Evolutionary conservation across 805 yeast species (phyloP).

Genomic region (Candida sakaeoensis): DNA sequence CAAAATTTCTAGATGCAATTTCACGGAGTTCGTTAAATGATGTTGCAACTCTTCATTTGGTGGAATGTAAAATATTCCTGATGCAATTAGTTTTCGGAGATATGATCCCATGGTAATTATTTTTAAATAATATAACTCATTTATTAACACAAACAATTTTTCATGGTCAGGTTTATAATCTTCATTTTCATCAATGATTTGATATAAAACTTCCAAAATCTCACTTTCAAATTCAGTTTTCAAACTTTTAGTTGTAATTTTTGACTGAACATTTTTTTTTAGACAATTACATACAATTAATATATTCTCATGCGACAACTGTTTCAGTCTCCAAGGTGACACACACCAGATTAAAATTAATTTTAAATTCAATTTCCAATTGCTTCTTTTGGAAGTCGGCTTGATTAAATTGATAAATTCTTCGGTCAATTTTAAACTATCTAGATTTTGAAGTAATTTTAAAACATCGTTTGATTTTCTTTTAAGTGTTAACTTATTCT

Average conservation of each 20-base stretch:
- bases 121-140: slow-evolving; percentile 47
- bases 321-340: slow-evolving; percentile 31
- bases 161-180: slow-evolving; percentile 15
- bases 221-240: slow-evolving; percentile 44
- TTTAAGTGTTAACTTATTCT: slow-evolving; percentile 13
- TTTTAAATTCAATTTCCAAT: slow-evolving; percentile 35
- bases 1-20: slow-evolving; percentile 52
- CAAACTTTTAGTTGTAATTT: slow-evolving; percentile 20
- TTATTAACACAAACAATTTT: slow-evolving; percentile 44
- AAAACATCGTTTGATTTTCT: slow-evolving; percentile 27
- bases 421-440: slow-evolving; percentile 26
- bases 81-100: slow-evolving; percentile 75
- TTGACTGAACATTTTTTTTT: slow-evolving; percentile 35
- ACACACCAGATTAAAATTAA: slow-evolving; percentile 39
- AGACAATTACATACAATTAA: slow-evolving; percentile 43
- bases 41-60: slow-evolving; percentile 25
- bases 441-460: slow-evolving; percentile 33
- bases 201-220: slow-evolving; percentile 36
- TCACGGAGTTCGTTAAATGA: slow-evolving; percentile 14
- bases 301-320: slow-evolving; percentile 27
- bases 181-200: slow-evolving; percentile 23
- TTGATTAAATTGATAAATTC: slow-evolving; percentile 26
- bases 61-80: slow-evolving; percentile 71
- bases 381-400: slow-evolving; percentile 15
- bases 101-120: slow-evolving; percentile 62